These are phyloP conservation scores for Heteromeles arbutifolia DNA, from an alignment of 306 rosid species.

Conservation along the genomic window DNA sequence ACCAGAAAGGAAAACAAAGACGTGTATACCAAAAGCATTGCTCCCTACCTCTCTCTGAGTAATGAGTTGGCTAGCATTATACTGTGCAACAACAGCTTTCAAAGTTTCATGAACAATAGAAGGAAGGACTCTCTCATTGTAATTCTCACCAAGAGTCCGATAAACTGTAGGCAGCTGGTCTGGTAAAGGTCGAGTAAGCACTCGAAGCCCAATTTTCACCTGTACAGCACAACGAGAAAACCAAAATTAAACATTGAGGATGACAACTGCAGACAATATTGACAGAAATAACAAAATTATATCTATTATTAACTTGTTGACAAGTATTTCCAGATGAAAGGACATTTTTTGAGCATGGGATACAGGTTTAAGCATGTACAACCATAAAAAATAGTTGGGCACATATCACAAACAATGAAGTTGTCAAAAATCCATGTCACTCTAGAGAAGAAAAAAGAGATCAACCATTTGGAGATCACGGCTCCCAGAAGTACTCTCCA, in stretches of 20 bases:
- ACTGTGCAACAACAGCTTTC: constrained; percentile 90
- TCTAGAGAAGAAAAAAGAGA: not conserved
- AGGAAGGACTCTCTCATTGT: constrained; percentile 86
- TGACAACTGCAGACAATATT: not conserved
- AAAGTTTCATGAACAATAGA: constrained; percentile 91
- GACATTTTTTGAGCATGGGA: not conserved
- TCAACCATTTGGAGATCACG: constrained; percentile 89
- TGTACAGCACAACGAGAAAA: constrained; percentile 16
- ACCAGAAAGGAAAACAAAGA: not conserved
- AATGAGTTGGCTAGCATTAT: constrained; percentile 92
- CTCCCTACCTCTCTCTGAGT: constrained; percentile 85
- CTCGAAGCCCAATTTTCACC: constrained; percentile 92
- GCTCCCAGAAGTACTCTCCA: constrained; percentile 93
- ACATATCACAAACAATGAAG: not conserved
- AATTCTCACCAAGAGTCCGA: constrained; percentile 84
- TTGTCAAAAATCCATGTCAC: not conserved
- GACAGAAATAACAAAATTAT: not conserved
- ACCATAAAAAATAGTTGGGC: not conserved
- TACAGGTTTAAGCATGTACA: not conserved
- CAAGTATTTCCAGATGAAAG: not conserved
- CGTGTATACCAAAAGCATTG: not conserved
- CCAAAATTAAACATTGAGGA: not conserved
- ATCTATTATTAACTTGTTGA: not conserved
- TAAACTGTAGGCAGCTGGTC: constrained; percentile 65
- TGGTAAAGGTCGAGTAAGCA: constrained; percentile 81